These are phyloP conservation scores for Insectozyma bohioensis DNA, from an alignment of 1,139 yeast species.

Conservation along the genomic window DNA sequence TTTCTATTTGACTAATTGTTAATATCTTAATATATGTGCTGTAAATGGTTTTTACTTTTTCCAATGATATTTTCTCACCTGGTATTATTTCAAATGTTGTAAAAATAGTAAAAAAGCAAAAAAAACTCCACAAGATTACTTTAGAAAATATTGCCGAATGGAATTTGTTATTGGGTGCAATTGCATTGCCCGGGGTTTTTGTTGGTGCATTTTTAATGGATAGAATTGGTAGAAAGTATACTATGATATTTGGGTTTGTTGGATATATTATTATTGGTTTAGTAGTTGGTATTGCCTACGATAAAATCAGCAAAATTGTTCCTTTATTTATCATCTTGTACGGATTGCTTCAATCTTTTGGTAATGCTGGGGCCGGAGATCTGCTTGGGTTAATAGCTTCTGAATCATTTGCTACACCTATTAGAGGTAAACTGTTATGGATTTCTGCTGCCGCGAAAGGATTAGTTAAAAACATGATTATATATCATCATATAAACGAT, in stretches of 20 bases:
- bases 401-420: slow-evolving; percentile 72
- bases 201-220: slow-evolving; percentile 45
- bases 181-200: slow-evolving; percentile 49
- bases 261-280: slow-evolving; percentile 51
- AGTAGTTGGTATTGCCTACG: slow-evolving; percentile 47
- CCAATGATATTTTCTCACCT: too few species aligned
- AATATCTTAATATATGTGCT: too few species aligned
- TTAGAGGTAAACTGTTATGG: too few species aligned
- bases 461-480: too few species aligned
- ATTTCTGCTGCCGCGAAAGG: too few species aligned
- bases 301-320: slow-evolving; percentile 38
- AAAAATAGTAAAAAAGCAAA: slow-evolving; percentile 24
- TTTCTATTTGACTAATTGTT: too few species aligned
- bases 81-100: slow-evolving; percentile 44
- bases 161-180: slow-evolving; percentile 43
- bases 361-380: slow-evolving; percentile 79
- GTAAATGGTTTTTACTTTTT: too few species aligned
- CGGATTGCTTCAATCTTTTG: slow-evolving; percentile 31
- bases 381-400: slow-evolving; percentile 68
- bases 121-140: slow-evolving; percentile 15
- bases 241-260: slow-evolving; percentile 45
- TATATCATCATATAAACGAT: too few species aligned
- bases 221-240: slow-evolving; percentile 44
- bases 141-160: slow-evolving; percentile 48
- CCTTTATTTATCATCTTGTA: slow-evolving; percentile 47